Evolutionary conservation across 1,284 basidiomycete genomes (phyloP), one percentile per base, ranked within the genome.

Genomic region (Kwoniella shivajii): DNA sequence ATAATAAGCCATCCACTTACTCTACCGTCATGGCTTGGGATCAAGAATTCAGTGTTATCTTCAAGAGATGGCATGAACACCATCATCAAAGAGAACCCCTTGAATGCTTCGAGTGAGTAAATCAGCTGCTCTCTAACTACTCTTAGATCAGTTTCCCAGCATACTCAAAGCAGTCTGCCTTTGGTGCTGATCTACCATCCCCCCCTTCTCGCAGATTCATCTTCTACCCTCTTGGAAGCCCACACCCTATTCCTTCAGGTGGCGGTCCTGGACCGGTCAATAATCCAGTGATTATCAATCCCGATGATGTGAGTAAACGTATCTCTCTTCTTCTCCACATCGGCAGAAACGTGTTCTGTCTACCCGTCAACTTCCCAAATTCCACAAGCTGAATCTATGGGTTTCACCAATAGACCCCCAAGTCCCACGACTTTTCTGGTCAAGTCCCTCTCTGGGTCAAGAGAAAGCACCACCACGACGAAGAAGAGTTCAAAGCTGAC

Each of bases 141-240:
- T n/a, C n/a, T n/a, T n/a, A n/a, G n/a, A n/a, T 26, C 29, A 6
- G 29, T 22, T 33, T 10, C 26, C 1, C 11, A 22, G n/a, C 24
- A 14, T 14, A 6, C 45, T 22, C 11, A 1, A 18, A 33, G 16
- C 45, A 24, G n/a, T 33, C 11, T 14, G n/a, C 4, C 5, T n/a
- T 20, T 24, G 29, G n/a, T 31, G 45, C 45, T 47, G 45, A 47
- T n/a, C n/a, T n/a, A n/a, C n/a, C n/a, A n/a, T n/a, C n/a, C n/a
- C n/a, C n/a, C 24, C n/a, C n/a, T 47, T 13, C 2, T 33, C 20
- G n/a, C 30, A 51, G 50, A 18, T 43, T 51, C 39, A 42, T 51
- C 38, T 42, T 33, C 38, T 51, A 51, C 27, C 38, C 39, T 22
- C 50, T 39, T 16, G 50, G 50, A 24, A 51, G 38, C 24, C 50